phyloP scores from a whole-genome alignment of 768 basidiomycete species.

The Pisolithus microcarpus region DNA sequence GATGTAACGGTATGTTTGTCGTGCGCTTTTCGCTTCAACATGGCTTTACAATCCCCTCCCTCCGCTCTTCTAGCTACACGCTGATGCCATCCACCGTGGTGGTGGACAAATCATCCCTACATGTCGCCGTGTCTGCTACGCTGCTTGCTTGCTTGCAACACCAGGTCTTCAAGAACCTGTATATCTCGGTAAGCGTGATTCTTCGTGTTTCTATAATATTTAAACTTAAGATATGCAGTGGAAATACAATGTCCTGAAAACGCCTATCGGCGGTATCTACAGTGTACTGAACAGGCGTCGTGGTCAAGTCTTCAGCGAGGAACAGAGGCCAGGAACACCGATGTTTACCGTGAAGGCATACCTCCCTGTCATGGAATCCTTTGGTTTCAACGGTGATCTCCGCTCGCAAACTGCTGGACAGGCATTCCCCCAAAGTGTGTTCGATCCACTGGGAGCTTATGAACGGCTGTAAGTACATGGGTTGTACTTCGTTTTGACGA shows the following conservation, averaged over 20 bases:
- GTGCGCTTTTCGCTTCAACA: background rate
- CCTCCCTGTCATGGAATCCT: conserved; percentile 85
- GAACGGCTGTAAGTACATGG: conserved; percentile 58
- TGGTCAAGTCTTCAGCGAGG: conserved; percentile 97
- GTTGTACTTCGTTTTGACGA: background rate
- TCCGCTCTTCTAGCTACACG: conserved; percentile 59
- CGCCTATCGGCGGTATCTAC: conserved; percentile 98
- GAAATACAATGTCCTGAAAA: conserved; percentile 98
- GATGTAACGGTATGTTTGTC: conserved; percentile 76
- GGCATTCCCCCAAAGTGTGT: conserved; percentile 95
- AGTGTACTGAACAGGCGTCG: conserved; percentile 88
- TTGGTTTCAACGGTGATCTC: conserved; percentile 97
- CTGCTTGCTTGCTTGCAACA: conserved; percentile 85
- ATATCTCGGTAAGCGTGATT: conserved; percentile 63
- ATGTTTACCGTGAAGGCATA: conserved; percentile 99
- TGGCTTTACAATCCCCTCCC: background rate
- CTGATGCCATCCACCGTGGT: conserved; percentile 99
- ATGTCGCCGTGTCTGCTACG: conserved; percentile 92
- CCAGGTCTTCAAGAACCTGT: conserved; percentile 94
- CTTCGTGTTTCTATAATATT: background rate
- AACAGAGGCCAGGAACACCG: conserved; percentile 94
- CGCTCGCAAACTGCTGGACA: conserved; percentile 90
- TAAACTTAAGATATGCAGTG: conserved; percentile 37
- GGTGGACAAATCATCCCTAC: conserved; percentile 98
- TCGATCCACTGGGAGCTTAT: conserved; percentile 91